phyloP scores from a whole-genome alignment of 129 eudicot species.

The Tagetes patula region DNA sequence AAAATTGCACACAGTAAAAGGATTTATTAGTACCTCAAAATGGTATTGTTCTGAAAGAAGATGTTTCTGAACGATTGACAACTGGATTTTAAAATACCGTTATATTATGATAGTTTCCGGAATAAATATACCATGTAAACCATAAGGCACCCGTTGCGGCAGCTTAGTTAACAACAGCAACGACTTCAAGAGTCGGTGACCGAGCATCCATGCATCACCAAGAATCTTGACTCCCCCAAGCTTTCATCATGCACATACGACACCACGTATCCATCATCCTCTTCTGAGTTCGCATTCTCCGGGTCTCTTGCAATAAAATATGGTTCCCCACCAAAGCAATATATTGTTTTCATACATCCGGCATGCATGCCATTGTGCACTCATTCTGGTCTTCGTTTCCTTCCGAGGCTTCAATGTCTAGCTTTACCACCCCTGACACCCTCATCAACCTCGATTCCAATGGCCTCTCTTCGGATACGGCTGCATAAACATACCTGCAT shows the following conservation, averaged over 20 bases:
- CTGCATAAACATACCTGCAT: slow-evolving; percentile 56
- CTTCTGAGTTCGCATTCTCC: slow-evolving; percentile 31
- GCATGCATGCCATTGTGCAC: slow-evolving; percentile 45
- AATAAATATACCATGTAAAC: slow-evolving; percentile 70
- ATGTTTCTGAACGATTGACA: no score
- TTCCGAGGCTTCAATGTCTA: slow-evolving; percentile 45
- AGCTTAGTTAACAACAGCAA: slow-evolving; percentile 45
- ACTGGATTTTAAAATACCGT: no score
- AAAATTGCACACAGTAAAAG: no score
- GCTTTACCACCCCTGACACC: slow-evolving; percentile 45
- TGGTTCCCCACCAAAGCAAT: slow-evolving; percentile 66
- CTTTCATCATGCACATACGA: slow-evolving; percentile 61
- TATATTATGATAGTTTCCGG: no score
- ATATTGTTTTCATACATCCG: slow-evolving; percentile 46
- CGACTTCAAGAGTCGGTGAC: slow-evolving; percentile 46
- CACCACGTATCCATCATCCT: slow-evolving; percentile 71
- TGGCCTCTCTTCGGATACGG: slow-evolving; percentile 27
- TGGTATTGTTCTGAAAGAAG: no score
- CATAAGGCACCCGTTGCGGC: slow-evolving; percentile 74
- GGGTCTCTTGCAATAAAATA: slow-evolving; percentile 55
- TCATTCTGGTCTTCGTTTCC: slow-evolving; percentile 13
- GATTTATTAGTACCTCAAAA: no score
- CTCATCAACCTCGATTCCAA: slow-evolving; percentile 7
- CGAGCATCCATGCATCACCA: slow-evolving; percentile 69
- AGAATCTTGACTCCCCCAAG: slow-evolving; percentile 45